Evolutionary conservation across 2,329 filamentous ascomycete genomes (phyloP).

Genomic region (Arthrobotrys megalospora): DNA sequence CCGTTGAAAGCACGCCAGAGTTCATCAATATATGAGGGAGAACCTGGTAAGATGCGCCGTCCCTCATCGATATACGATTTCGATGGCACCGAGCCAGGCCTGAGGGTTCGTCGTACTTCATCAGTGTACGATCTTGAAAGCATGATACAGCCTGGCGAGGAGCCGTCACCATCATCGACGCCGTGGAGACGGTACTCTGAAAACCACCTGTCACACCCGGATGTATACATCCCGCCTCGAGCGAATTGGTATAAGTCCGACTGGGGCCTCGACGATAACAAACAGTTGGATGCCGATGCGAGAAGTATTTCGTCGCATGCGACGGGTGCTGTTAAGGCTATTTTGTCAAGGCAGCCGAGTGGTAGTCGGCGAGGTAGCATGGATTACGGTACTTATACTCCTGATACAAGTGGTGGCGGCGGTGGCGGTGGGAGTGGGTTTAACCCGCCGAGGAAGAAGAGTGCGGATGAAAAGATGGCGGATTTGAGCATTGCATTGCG

Average conservation of each 20-base stretch:
- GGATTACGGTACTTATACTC: conserved; percentile 11
- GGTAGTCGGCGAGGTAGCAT: conserved; percentile 40
- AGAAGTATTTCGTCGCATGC: conserved; percentile 42
- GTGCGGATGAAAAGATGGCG: conserved; percentile 36
- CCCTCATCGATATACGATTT: conserved; percentile 24
- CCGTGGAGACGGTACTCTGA: conserved; percentile 41
- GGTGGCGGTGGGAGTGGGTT: background rate
- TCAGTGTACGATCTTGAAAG: conserved; percentile 40
- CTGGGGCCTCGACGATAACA: conserved; percentile 40
- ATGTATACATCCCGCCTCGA: conserved; percentile 41
- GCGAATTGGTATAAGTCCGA: conserved; percentile 54
- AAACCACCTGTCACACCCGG: conserved; percentile 42
- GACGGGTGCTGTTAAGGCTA: conserved; percentile 28
- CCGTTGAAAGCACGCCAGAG: background rate
- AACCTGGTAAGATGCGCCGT: background rate
- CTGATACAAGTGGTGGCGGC: conserved; percentile 1
- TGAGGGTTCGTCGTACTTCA: conserved; percentile 29
- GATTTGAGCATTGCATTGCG: conserved; percentile 50
- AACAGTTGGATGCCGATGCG: conserved; percentile 19
- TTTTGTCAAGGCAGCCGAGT: conserved; percentile 28
- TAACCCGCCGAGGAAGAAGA: conserved; percentile 8
- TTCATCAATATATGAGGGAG: conserved; percentile 1
- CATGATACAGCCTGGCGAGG: conserved; percentile 39
- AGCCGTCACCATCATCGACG: conserved; percentile 36
- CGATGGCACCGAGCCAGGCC: background rate